A percentile compares a stretch with the other conserved stretches of the same genome.
Conservation (phyloP, 2,329 filamentous ascomycete species). For the Xylariaceae sp. region DNA sequence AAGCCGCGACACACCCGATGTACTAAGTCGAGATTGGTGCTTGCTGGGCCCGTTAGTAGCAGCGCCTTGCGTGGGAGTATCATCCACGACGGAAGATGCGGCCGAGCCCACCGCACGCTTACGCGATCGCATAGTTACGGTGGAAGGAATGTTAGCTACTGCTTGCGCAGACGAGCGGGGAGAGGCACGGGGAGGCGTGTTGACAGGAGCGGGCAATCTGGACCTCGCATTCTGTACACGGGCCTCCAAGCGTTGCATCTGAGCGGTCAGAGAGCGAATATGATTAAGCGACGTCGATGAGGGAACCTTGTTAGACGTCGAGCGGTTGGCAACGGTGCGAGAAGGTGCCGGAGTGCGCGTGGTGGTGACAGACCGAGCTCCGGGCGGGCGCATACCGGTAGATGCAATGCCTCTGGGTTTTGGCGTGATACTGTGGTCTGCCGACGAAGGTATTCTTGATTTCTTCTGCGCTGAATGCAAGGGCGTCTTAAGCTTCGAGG, state of each 20-base stretch:
- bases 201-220: constrained; percentile 78
- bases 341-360: constrained; percentile 48
- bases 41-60: constrained; percentile 37
- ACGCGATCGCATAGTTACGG: constrained; percentile 62
- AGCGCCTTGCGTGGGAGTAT: constrained; percentile 48
- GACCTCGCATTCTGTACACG: constrained; percentile 88
- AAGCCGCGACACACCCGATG: constrained; percentile 58
- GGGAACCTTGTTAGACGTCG: constrained; percentile 47
- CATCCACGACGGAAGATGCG: constrained; percentile 47
- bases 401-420: constrained; percentile 44
- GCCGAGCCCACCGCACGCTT: constrained; percentile 62
- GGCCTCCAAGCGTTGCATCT: constrained; percentile 95
- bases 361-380: constrained; percentile 44
- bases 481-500: constrained; percentile 40
- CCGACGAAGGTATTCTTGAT: constrained; percentile 49
- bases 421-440: constrained; percentile 51
- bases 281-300: constrained; percentile 76
- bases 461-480: constrained; percentile 36
- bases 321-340: constrained; percentile 39
- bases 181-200: constrained; percentile 76
- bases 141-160: constrained; percentile 45
- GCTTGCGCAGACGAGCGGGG: constrained; percentile 54
- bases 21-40: constrained; percentile 57
- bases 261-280: constrained; percentile 87
- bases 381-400: constrained; percentile 34